Evolutionary conservation across 257 asterid genomes (phyloP).

Genomic region (Solanum clarkiae): DNA sequence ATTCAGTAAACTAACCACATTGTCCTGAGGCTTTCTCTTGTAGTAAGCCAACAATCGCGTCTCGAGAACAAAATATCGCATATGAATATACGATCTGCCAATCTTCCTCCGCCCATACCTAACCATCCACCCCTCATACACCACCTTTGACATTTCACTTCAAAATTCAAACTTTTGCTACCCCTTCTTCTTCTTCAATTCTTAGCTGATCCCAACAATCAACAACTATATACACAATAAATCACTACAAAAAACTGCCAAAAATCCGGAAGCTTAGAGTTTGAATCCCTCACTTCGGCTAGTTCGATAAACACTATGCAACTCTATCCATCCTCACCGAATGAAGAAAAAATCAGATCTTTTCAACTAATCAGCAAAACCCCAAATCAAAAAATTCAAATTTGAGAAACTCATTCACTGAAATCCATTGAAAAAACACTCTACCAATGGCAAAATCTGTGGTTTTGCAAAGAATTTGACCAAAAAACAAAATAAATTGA

Average conservation of each 20-base stretch:
- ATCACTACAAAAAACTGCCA: not conserved
- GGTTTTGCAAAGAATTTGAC: not conserved
- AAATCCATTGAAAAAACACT: not conserved
- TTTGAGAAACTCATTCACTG: not conserved
- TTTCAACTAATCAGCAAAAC: not conserved
- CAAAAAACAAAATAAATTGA: not conserved
- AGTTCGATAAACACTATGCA: not conserved
- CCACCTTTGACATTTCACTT: slow-evolving; percentile 46
- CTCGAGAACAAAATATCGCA: slow-evolving; percentile 85
- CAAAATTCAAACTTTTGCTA: not conserved
- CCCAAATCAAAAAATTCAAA: not conserved
- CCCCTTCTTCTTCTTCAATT: not conserved
- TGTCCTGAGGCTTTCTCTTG: slow-evolving; percentile 81
- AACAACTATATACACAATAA: not conserved
- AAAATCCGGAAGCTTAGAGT: not conserved
- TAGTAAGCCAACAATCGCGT: slow-evolving; percentile 69
- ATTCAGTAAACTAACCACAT: slow-evolving; percentile 40
- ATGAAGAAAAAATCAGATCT: not conserved
- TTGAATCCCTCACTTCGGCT: not conserved
- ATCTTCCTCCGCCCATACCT: slow-evolving; percentile 91
- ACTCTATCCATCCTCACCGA: not conserved
- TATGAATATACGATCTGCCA: slow-evolving; percentile 77
- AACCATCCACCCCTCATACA: slow-evolving; percentile 96
- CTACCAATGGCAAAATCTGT: not conserved
- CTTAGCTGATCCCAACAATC: not conserved